A percentile compares a stretch with the other conserved stretches of the same genome.
Evolutionary conservation across 2,329 filamentous ascomycete genomes (phyloP).

Genomic region (Nemania diffusa): DNA sequence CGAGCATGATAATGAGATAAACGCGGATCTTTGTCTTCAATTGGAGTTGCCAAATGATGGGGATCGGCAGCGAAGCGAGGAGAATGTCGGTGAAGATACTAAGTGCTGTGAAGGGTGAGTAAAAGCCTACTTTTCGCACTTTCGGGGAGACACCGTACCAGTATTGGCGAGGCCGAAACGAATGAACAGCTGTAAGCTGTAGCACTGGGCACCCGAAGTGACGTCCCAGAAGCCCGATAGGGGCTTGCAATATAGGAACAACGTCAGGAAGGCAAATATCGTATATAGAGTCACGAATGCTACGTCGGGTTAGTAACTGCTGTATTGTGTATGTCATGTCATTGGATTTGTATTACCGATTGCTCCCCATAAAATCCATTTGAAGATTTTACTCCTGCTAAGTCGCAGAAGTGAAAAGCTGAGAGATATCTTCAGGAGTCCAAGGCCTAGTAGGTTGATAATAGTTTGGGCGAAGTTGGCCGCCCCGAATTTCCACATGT

Average conservation of each 20-base stretch:
- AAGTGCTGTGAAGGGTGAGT: conserved; percentile 44
- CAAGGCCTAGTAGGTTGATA: conserved; percentile 55
- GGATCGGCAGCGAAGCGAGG: conserved; percentile 56
- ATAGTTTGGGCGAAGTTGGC: conserved; percentile 59
- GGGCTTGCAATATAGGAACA: conserved; percentile 38
- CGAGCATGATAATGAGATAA: conserved; percentile 55
- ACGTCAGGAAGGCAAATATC: conserved; percentile 36
- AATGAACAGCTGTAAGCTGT: conserved; percentile 35
- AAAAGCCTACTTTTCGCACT: background rate
- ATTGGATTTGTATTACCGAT: conserved; percentile 23
- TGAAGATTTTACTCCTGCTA: conserved; percentile 30
- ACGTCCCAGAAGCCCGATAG: conserved; percentile 38
- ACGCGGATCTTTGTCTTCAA: conserved; percentile 52
- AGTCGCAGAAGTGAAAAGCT: conserved; percentile 57
- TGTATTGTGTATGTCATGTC: background rate
- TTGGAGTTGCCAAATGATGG: conserved; percentile 56
- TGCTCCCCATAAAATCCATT: conserved; percentile 29
- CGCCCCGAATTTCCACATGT: conserved; percentile 52
- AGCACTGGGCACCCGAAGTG: conserved; percentile 27
- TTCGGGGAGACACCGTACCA: conserved; percentile 12
- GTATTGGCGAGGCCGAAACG: conserved; percentile 40
- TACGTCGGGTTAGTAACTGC: conserved; percentile 19
- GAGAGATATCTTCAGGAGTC: conserved; percentile 59
- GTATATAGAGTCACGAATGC: conserved; percentile 37
- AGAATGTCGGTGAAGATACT: conserved; percentile 58